Base-by-base conservation (phyloP, 108 stramenopile species). In the Cyclotella distinguenda region DNA sequence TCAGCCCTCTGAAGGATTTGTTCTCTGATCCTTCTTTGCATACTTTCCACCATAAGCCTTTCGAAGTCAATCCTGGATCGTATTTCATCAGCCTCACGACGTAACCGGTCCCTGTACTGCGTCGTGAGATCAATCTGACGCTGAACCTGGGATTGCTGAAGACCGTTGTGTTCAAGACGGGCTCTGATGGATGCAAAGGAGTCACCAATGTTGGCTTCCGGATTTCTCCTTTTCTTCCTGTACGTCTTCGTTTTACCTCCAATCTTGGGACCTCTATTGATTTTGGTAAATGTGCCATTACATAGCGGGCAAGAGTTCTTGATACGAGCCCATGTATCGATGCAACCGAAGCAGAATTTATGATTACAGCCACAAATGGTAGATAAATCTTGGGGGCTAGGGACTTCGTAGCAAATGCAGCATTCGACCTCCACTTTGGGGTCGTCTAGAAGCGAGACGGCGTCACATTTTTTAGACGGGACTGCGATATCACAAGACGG, bases 321-420 rank as follows among this genome's bases (percentile, higher is more conserved):
- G 13, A 22, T 52, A n/a, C 31, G 27, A 32, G 4, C 51, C 51
- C 51, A 52, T 1, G 11, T 52, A 16, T 52, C 30, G 31, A 52
- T 52, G 30, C 51, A 52, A 16, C 21, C 13, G 27, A 52, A 52
- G 27, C 51, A 52, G 51, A 52, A 52, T 28, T 52, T 52, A 31
- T 52, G 51, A 28, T 52, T 52, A 31, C 51, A 52, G 11, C 51
- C 51, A 31, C 28, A 52, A 21, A 52, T 28, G 1, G 27, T 52
- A 11, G 51, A 12, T 6, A 52, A 13, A 16, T 42, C 40, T 42
- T 42, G n/a, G 16, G 40, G 40, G 16, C 40, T 42, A 42, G 40
- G 40, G 40, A 42, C 1, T 16, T 42, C 40, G 40, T 42, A 42
- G 5, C 40, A 42, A 42, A 42, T 5, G 40, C n/a, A 16, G 40